Conservation (phyloP, 225 moss, liverwort and hornwort species). For the Sphagnum contortum region DNA sequence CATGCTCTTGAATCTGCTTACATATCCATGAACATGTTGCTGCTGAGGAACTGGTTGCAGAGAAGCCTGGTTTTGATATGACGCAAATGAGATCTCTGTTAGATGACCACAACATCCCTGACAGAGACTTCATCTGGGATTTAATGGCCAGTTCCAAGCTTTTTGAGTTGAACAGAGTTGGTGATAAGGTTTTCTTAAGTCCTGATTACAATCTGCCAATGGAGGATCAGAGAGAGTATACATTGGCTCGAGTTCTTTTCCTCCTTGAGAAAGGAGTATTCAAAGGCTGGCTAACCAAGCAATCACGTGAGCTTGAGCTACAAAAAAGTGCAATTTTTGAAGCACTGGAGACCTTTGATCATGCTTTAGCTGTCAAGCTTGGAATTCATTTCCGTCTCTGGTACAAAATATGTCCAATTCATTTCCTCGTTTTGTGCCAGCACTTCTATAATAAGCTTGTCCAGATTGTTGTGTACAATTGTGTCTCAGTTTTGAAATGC, state of each 20-base stretch:
- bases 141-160: slow-evolving; percentile 48
- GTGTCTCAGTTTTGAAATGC: too few species aligned
- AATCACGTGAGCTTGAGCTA: slow-evolving; percentile 32
- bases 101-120: slow-evolving; percentile 62
- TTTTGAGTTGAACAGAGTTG: slow-evolving; percentile 49
- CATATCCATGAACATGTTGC: neutral
- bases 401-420: slow-evolving; percentile 9
- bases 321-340: slow-evolving; percentile 46
- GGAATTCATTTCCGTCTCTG: slow-evolving; percentile 73
- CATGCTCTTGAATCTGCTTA: too few species aligned
- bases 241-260: slow-evolving; percentile 45
- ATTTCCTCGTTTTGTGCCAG: too few species aligned
- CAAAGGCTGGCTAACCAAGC: slow-evolving; percentile 31
- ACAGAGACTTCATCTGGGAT: slow-evolving; percentile 35
- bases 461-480: too few species aligned
- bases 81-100: slow-evolving; percentile 46
- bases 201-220: slow-evolving; percentile 37
- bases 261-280: slow-evolving; percentile 44
- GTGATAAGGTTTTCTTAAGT: slow-evolving; percentile 39
- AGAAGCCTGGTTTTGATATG: slow-evolving; percentile 33
- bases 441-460: too few species aligned
- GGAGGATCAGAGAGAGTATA: slow-evolving; percentile 43
- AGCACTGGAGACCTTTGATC: slow-evolving; percentile 54
- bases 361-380: slow-evolving; percentile 54
- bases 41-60: slow-evolving; percentile 13